Evolutionary conservation across 805 yeast species (phyloP), one percentile per base, ranked within the genome.

Genomic region (Metschnikowia borealis): DNA sequence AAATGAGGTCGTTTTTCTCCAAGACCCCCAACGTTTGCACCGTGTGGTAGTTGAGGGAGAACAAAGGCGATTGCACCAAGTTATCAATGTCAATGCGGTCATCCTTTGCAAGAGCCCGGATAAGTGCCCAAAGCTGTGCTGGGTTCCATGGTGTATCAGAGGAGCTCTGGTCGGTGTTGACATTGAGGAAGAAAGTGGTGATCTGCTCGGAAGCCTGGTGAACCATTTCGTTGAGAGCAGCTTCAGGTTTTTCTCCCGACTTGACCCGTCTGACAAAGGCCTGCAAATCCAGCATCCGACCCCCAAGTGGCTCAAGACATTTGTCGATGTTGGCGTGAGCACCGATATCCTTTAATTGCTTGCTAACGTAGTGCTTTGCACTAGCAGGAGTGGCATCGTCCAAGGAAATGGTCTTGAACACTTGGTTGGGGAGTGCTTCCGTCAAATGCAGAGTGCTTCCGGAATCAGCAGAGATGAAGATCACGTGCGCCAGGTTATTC

Each of bases 251-350:
- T 63, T 94, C 99, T 6, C 99, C 99, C 1, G 92, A 82, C 59
- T 83, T 83, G 15, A 94, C 80, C 46, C 98, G 85, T 63, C 98
- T 80, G 1, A 86, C 86, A 68, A 89, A 90, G 29, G 92, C 85
- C 67, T 94, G 97, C 46, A 94, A 74, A 65, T 94, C 99, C 41
- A 90, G 75, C 91, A 92, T 87, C 54, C 99, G 82, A 38, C 99
- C 99, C 18, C 99, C 99, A 26, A 94, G 69, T 11, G 96, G 95
- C 26, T 72, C 81, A 33, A 91, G 69, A 32, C 84, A 78, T 5
- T 70, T 67, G 21, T 81, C 84, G 21, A 90, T 73, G 35, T 45
- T 53, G n/a, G 64, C 59, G 31, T 65, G 63, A 5, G 62, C 66
- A 5, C 58, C 62, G 18, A 54, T 50, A 15, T 54, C 55, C n/a